These are phyloP conservation scores for Hypoxylon sp. DNA, from an alignment of 2,329 filamentous ascomycete genomes.

Conservation along the genomic window DNA sequence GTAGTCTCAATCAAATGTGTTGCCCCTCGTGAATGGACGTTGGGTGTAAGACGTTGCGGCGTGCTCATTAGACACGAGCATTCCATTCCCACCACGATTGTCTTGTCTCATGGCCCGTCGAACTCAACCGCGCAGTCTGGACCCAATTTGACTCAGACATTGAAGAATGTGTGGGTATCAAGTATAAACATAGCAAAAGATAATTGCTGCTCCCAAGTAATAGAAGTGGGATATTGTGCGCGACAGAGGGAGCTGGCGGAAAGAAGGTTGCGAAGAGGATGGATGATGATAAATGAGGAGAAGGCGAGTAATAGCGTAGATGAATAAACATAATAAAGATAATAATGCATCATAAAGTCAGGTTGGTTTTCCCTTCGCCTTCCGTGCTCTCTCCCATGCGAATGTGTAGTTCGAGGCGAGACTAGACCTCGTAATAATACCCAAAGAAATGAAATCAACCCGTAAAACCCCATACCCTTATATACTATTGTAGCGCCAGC, in stretches of 20 bases:
- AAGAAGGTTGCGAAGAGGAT: slow-evolving; percentile 16
- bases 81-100: neutral
- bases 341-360: slow-evolving; percentile 11
- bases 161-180: slow-evolving; percentile 27
- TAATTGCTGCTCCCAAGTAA: neutral
- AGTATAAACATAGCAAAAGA: slow-evolving; percentile 30
- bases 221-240: slow-evolving; percentile 1
- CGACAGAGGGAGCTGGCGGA: slow-evolving; percentile 2
- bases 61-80: slow-evolving; percentile 3
- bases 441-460: slow-evolving; percentile 11
- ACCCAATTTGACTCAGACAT: neutral
- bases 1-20: slow-evolving; percentile 7
- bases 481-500: slow-evolving; percentile 68
- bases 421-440: slow-evolving; percentile 13
- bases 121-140: neutral
- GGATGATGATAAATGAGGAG: slow-evolving; percentile 5
- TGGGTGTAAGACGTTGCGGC: neutral
- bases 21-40: slow-evolving; percentile 3
- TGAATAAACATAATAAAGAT: slow-evolving; percentile 12
- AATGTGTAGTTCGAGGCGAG: slow-evolving; percentile 15
- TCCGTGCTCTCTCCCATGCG: slow-evolving; percentile 11
- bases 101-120: slow-evolving; percentile 7
- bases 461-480: neutral
- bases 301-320: neutral
- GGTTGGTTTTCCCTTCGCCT: slow-evolving; percentile 14